Percentiles rank a stretch among this genome's conserved stretches.
Conservation (phyloP, 1,139 yeast species). For the Debaryomyces singareniensis region DNA sequence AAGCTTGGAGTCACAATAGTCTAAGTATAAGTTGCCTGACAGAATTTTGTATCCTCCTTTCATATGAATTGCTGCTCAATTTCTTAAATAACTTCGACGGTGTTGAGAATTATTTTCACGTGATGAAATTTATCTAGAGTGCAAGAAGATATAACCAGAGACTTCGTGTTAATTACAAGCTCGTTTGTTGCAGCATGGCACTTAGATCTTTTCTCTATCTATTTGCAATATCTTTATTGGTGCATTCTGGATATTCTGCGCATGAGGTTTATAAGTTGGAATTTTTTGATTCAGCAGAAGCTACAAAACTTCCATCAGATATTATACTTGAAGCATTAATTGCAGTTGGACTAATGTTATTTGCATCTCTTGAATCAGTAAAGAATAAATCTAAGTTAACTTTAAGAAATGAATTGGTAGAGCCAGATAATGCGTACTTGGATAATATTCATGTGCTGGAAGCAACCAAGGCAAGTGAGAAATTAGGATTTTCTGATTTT, state of each 20-base stretch:
- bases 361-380: conserved; percentile 27
- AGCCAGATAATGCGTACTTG: conserved; percentile 23
- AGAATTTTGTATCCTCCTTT: too few relatives aligned
- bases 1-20: too few relatives aligned
- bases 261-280: conserved; percentile 42
- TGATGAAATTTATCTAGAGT: too few relatives aligned
- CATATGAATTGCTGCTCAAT: too few relatives aligned
- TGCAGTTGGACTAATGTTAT: conserved; percentile 31
- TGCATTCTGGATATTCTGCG: conserved; percentile 48
- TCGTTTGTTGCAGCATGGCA: too few relatives aligned
- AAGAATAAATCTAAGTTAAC: conserved; percentile 18
- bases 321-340: conserved; percentile 34
- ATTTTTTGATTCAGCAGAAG: conserved; percentile 27
- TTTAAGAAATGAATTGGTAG: conserved; percentile 14
- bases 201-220: conserved; percentile 8
- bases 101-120: too few relatives aligned
- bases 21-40: too few relatives aligned
- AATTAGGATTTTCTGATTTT: conserved; percentile 38
- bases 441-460: conserved; percentile 42
- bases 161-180: too few relatives aligned
- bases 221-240: conserved; percentile 27
- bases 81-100: too few relatives aligned
- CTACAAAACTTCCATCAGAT: neutral
- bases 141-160: too few relatives aligned
- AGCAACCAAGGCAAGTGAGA: conserved; percentile 39